phyloP scores from a whole-genome alignment of 768 basidiomycete genomes.

The Boletellus ananas region DNA sequence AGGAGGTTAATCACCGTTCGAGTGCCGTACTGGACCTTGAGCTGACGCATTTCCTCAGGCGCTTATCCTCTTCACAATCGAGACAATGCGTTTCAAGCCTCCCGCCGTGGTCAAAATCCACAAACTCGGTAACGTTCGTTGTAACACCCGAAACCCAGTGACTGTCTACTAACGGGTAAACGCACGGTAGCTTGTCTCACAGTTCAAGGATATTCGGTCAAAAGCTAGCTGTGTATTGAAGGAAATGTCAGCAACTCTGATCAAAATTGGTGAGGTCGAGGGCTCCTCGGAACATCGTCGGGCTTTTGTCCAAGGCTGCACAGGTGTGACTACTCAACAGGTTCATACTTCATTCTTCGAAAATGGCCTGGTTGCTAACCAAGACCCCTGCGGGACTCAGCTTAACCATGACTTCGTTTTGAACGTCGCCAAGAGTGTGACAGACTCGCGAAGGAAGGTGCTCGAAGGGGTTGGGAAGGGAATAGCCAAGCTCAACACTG shows the following conservation, averaged over 20 bases:
- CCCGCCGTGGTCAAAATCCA: constrained; percentile 65
- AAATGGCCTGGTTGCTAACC: background rate
- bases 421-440: constrained; percentile 58
- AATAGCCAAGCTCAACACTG: constrained; percentile 48
- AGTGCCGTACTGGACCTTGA: background rate
- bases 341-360: constrained; percentile 24
- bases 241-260: constrained; percentile 53
- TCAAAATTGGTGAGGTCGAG: constrained; percentile 49
- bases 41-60: constrained; percentile 43
- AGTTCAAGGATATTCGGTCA: constrained; percentile 58
- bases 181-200: constrained; percentile 54
- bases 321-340: constrained; percentile 34
- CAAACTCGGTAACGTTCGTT: constrained; percentile 65
- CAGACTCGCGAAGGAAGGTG: constrained; percentile 68
- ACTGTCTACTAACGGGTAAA: constrained; percentile 3
- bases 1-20: constrained; percentile 51
- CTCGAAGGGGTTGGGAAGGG: constrained; percentile 72
- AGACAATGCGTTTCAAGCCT: constrained; percentile 70
- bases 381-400: constrained; percentile 30
- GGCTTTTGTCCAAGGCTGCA: constrained; percentile 49
- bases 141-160: background rate
- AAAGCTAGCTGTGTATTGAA: constrained; percentile 50
- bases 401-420: constrained; percentile 63
- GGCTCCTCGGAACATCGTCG: constrained; percentile 51
- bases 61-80: constrained; percentile 65